Evolutionary conservation across 2,329 filamentous ascomycete genomes (phyloP), one percentile per base, ranked within the genome.

Genomic region (Rhynchosporium secalis): DNA sequence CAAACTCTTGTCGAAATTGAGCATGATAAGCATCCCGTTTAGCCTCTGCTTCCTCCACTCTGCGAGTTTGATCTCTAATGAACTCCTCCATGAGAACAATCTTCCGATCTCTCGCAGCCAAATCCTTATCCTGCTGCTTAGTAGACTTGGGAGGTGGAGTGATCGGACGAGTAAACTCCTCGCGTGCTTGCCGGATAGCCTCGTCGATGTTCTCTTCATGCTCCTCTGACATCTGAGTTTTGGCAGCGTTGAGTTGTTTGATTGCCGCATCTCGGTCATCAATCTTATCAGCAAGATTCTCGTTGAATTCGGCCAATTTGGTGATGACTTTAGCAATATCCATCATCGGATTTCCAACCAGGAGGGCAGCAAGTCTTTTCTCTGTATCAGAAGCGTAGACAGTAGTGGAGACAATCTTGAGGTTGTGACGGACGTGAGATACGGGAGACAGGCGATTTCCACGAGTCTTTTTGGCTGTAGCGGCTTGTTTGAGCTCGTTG

Each of bases 331-430:
- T 54, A 20, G 38, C 36, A 10, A 8, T 41, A 20, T 54, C 28
- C n/a, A 54, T 54, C 51, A 54, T 54, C 4, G 51, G 51, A 26
- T 54, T 54, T 4, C 51, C 51, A 26, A 36, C 51, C 51, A 54
- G 26, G 36, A 54, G 33, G 13, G 33, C 33, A 28, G 51, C n/a
- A 20, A 54, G 9, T 2, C 20, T n/a, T 13, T 33, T 28, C 5
- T 20, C 20, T 2, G 5, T 40, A 20, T 20, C 26, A 3, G 51
- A 20, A 20, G 15, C 13, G 20, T 9, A 54, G 4, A 20, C 51
- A 4, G 51, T 54, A 38, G 26, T 20, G 10, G 51, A 28, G 36
- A 41, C 36, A 10, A 54, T 54, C 3, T 9, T 15, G 12, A 54
- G 51, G 4, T n/a, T 12, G 7, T 26, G 20, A 2, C n/a, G 36